These are phyloP conservation scores for Aquilaria agallochum DNA, from an alignment of 441 rosid species.

Conservation along the genomic window DNA sequence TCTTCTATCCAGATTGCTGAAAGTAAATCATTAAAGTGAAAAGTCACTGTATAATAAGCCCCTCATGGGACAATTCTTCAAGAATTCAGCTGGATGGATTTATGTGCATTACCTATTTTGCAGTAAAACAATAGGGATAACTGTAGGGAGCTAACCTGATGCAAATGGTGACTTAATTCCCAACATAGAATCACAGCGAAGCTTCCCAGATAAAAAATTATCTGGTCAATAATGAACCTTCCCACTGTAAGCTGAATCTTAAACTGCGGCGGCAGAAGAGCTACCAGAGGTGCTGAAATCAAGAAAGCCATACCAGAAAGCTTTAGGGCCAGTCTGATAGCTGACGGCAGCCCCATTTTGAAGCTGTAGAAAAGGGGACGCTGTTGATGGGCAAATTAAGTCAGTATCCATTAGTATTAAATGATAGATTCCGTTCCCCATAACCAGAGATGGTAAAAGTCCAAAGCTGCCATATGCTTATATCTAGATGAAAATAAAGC, in stretches of 20 bases:
- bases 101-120: too few species aligned
- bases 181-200: conserved; percentile 70
- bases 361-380: conserved; percentile 78
- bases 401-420: conserved; percentile 4
- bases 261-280: conserved; percentile 34
- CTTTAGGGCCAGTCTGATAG: conserved; percentile 51
- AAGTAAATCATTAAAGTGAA: too few species aligned
- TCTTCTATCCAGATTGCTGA: too few species aligned
- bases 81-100: too few species aligned
- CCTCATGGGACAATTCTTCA: too few species aligned
- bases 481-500: not conserved
- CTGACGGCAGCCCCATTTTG: conserved; percentile 75
- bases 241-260: conserved; percentile 34
- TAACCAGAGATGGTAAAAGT: too few species aligned
- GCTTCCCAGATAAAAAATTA: conserved; percentile 47
- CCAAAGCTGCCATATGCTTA: not conserved
- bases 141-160: conserved; percentile 50
- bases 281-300: conserved; percentile 38
- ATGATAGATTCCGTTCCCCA: too few species aligned
- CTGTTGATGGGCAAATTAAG: conserved; percentile 34
- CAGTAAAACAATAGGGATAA: too few species aligned
- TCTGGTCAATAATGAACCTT: conserved; percentile 46
- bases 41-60: too few species aligned
- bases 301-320: conserved; percentile 47
- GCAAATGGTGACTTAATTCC: conserved; percentile 77